Conservation (phyloP, 768 basidiomycete genomes). For the Paxillus involutus region DNA sequence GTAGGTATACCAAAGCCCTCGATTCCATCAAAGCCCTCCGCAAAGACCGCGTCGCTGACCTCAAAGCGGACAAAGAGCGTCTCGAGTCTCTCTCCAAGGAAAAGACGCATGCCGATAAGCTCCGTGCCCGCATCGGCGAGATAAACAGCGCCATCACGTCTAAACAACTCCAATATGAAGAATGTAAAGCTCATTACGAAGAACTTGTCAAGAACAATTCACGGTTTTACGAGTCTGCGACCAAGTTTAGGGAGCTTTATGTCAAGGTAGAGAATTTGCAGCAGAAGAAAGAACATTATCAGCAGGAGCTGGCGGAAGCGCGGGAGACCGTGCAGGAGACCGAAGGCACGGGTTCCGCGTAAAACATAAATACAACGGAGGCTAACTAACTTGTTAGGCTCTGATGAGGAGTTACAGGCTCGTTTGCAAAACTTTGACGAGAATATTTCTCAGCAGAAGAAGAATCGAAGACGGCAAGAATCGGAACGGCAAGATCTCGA, state of each 20-base stretch:
- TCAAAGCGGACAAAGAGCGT: conserved; percentile 91
- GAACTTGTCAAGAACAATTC: conserved; percentile 65
- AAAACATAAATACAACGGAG: too few relatives aligned
- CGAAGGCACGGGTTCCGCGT: conserved; percentile 40
- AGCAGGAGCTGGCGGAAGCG: conserved; percentile 61
- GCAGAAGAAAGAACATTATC: conserved; percentile 58
- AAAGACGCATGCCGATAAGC: conserved; percentile 85
- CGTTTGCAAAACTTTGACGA: conserved; percentile 61
- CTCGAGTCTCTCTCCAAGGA: conserved; percentile 75
- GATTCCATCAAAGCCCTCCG: conserved; percentile 88
- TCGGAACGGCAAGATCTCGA: conserved; percentile 60
- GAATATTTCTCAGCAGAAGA: conserved; percentile 51
- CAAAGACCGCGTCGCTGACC: conserved; percentile 86
- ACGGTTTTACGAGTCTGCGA: conserved; percentile 79
- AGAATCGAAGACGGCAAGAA: conserved; percentile 46
- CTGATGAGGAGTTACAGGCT: conserved; percentile 66
- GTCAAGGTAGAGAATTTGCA: conserved; percentile 64
- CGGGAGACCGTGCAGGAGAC: conserved; percentile 67
- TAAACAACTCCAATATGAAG: conserved; percentile 76
- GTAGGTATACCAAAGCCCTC: conserved; percentile 93
- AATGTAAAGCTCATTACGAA: conserved; percentile 65
- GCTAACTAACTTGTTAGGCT: conserved; percentile 43
- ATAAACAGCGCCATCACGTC: conserved; percentile 59
- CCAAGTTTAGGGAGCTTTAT: conserved; percentile 85
- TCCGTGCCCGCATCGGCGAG: conserved; percentile 63